Conservation (phyloP, 139 green algal genomes). For the Coelastrella sp. region DNA sequence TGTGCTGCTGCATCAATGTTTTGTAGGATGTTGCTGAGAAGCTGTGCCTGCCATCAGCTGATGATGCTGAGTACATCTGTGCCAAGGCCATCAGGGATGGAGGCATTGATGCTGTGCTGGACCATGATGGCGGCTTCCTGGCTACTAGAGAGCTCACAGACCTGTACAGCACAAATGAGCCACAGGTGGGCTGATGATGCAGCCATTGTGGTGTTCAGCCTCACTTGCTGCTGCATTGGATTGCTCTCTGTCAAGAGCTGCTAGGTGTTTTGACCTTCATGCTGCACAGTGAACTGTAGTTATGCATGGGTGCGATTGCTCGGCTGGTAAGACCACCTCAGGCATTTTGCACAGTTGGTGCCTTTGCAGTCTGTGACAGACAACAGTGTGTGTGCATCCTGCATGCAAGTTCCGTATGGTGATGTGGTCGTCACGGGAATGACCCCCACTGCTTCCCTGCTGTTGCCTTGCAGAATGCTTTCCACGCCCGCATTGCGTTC, state of each 20-base stretch:
- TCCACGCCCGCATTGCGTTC: conserved; percentile 97
- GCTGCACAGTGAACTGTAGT: no score
- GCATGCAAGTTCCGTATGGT: background rate
- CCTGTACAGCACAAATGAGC: conserved; percentile 84
- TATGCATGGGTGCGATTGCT: no score
- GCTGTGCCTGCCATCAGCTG: conserved; percentile 82
- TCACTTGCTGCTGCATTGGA: no score
- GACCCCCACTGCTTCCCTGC: background rate
- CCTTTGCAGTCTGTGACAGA: no score
- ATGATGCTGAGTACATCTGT: conserved; percentile 95
- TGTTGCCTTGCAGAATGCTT: conserved; percentile 68
- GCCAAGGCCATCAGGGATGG: conserved; percentile 95
- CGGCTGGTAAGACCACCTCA: background rate
- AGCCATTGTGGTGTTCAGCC: background rate
- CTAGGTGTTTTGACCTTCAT: no score
- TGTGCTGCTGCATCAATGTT: background rate
- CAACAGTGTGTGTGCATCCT: no score
- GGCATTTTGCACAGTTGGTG: background rate
- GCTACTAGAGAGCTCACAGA: conserved; percentile 77
- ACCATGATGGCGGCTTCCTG: conserved; percentile 85
- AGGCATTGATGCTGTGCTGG: conserved; percentile 91
- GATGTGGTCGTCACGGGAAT: background rate
- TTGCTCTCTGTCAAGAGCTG: no score
- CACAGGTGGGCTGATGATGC: conserved; percentile 49
- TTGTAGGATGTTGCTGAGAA: conserved; percentile 83